These are phyloP conservation scores for Malassezia yamatoensis DNA, from an alignment of 1,284 basidiomycete species.

Conservation along the genomic window DNA sequence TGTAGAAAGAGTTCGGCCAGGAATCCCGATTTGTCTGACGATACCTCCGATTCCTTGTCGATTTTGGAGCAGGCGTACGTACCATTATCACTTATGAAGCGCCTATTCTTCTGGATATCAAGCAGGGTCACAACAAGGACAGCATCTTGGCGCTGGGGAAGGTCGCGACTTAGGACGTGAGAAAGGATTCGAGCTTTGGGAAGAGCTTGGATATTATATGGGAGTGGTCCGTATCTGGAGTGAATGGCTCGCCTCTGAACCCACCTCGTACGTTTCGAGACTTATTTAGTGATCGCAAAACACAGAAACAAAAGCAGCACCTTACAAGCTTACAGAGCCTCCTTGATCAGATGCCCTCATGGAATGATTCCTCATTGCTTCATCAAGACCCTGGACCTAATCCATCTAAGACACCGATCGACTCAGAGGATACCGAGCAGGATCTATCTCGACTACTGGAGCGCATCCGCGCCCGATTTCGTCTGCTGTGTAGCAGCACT, in stretches of 20 bases:
- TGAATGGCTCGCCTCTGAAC: constrained; percentile 3
- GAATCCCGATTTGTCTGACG: not conserved
- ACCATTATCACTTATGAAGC: constrained; percentile 48
- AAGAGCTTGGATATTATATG: constrained; percentile 84
- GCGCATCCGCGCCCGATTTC: constrained; percentile 78
- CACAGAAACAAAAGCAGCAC: constrained; percentile 56
- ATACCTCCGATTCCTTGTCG: constrained; percentile 15
- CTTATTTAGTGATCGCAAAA: constrained; percentile 18
- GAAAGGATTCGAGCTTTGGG: constrained; percentile 92
- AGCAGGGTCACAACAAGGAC: constrained; percentile 71
- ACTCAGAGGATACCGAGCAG: constrained; percentile 26
- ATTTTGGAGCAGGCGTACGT: constrained; percentile 28
- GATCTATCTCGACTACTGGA: constrained; percentile 65
- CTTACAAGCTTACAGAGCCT: constrained; percentile 58
- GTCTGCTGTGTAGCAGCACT: constrained; percentile 70
- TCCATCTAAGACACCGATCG: not conserved
- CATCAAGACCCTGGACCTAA: not conserved
- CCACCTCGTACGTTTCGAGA: not conserved
- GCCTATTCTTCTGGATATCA: constrained; percentile 70
- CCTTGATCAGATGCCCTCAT: constrained; percentile 63
- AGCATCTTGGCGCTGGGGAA: constrained; percentile 79
- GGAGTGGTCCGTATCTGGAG: constrained; percentile 68
- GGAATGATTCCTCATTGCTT: constrained; percentile 47
- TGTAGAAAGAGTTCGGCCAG: not conserved
- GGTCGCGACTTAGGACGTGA: constrained; percentile 79